Evolutionary conservation across 164 flowering plant species (phyloP), one percentile per base, ranked within the genome.

Genomic region (Vitis cinerea): DNA sequence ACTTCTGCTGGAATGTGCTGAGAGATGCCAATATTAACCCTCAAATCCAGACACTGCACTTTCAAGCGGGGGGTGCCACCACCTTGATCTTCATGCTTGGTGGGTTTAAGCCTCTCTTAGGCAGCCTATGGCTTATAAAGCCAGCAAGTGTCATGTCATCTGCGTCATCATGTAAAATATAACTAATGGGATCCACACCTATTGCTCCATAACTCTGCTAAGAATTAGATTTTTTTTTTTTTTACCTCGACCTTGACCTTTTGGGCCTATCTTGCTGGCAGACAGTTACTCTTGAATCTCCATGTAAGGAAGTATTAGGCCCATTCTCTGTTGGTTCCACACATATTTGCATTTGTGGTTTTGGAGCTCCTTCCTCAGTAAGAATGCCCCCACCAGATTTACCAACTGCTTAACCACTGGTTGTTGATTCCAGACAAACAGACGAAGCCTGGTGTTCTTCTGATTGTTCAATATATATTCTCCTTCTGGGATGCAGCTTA

Each of bases 71-170:
- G 23, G 23, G 0, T 19, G 23, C 23, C 23, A 19, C 23, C 23
- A 19, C 0, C 52, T 51, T 12, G 53, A 63, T 63, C 48, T 9
- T 7, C 53, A n/a, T 27, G 13, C 5, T 16, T 50, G 7, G 27
- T 7, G 50, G 16, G 31, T 50, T 23, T 10, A n/a, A 12, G 66
- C 1, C 47, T 61, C 60, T 65, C 63, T 63, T 73, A 67, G 55
- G 50, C n/a, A 70, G 19, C 48, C 29, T 61, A n/a, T 47, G 27
- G 10, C 13, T 14, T n/a, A 72, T 56, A 27, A 62, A 52, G 51
- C 67, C 55, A 65, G 69, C 58, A 52, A 72, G 74, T 3, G 65
- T 50, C 15, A 58, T 58, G 51, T 52, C 61, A 44, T 72, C 70
- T 14, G 17, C 66, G 3, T 50, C 53, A 10, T 10, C 44, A 31